Conservation (phyloP, 768 basidiomycete species). For the Candolleomyces aberdarensis region DNA sequence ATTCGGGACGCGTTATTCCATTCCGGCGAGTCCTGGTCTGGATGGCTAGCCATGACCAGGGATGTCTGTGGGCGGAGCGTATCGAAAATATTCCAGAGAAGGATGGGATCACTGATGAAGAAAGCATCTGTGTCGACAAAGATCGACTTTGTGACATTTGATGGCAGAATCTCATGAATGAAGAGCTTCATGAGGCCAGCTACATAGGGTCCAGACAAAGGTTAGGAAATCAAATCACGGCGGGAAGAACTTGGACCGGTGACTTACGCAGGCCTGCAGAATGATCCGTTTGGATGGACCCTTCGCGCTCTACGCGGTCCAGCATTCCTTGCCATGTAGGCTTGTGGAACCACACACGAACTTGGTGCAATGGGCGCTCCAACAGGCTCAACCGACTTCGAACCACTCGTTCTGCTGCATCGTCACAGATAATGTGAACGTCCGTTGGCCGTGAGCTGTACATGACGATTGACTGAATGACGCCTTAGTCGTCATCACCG, state of each 20-base stretch:
- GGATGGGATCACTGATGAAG: conserved; percentile 43
- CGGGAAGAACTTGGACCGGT: neutral
- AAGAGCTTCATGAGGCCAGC: conserved; percentile 54
- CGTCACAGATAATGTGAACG: conserved; percentile 45
- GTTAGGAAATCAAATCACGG: neutral
- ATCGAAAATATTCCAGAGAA: conserved; percentile 43
- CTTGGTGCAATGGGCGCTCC: conserved; percentile 30
- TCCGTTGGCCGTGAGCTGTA: conserved; percentile 36
- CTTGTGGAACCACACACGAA: conserved; percentile 41
- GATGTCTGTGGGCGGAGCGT: conserved; percentile 30
- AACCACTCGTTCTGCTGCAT: conserved; percentile 35
- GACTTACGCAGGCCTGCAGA: conserved; percentile 46
- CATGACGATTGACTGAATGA: conserved; percentile 32
- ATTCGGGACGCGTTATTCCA: conserved; percentile 47
- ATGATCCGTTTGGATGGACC: conserved; percentile 42
- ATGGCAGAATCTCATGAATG: conserved; percentile 47
- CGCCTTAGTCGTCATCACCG: neutral
- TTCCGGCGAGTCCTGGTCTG: conserved; percentile 34
- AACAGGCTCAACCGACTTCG: conserved; percentile 37
- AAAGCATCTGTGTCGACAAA: conserved; percentile 52
- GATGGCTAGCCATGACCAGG: conserved; percentile 43
- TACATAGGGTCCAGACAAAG: conserved; percentile 11
- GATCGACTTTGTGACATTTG: conserved; percentile 38
- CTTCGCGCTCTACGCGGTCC: conserved; percentile 43
- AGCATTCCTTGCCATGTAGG: conserved; percentile 38